Evolutionary conservation across 2,329 filamentous ascomycete genomes (phyloP).

Genomic region (Penicillium frequentans): DNA sequence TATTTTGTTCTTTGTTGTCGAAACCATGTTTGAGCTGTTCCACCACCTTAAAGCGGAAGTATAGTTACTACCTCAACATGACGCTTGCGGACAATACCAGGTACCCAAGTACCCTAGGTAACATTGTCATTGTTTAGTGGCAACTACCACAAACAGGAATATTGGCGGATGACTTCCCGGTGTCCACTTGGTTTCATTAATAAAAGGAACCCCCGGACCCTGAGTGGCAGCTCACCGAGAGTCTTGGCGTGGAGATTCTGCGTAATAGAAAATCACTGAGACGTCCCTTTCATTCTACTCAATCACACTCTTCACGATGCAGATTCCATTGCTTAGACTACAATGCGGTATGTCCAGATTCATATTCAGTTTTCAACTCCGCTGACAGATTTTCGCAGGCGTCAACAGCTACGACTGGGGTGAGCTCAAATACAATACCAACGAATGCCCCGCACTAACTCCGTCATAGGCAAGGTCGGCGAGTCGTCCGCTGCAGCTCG

Average conservation of each 20-base stretch:
- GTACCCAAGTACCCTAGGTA: background rate
- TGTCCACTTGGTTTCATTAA: background rate
- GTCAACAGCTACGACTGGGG: slow-evolving; percentile 99
- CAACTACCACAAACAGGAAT: background rate
- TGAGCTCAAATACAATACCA: slow-evolving; percentile 39
- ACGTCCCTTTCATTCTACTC: slow-evolving; percentile 11
- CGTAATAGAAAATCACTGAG: slow-evolving; percentile 17
- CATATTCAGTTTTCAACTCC: background rate
- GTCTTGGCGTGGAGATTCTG: slow-evolving; percentile 25
- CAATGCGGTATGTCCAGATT: slow-evolving; percentile 52
- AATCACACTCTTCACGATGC: slow-evolving; percentile 51
- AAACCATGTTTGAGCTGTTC: background rate
- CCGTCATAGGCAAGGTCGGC: slow-evolving; percentile 73
- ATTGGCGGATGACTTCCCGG: background rate
- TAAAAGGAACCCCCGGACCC: background rate
- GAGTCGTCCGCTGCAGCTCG: slow-evolving; percentile 82
- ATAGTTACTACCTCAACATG: background rate
- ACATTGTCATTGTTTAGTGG: background rate
- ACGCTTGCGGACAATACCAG: background rate
- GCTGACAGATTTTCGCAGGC: slow-evolving; percentile 51
- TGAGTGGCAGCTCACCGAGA: slow-evolving; percentile 17
- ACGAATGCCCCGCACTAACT: slow-evolving; percentile 26
- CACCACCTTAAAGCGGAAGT: background rate
- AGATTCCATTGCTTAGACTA: slow-evolving; percentile 80
- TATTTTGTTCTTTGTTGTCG: background rate